Evolutionary conservation across 345 rosid species (phyloP).

Genomic region (Lepidium africanum): DNA sequence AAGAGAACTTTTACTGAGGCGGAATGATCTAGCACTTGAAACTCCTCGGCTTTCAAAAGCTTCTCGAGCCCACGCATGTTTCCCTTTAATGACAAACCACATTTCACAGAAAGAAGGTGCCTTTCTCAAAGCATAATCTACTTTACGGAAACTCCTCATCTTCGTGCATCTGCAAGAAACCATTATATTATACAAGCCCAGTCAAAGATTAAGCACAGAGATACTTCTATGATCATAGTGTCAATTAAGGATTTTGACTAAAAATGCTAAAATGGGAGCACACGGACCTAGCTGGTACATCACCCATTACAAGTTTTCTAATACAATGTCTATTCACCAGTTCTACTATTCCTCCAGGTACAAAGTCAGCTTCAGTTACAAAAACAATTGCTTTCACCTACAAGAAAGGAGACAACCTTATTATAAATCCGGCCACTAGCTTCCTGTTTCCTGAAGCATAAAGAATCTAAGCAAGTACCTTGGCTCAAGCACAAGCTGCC

Average conservation of each 20-base stretch:
- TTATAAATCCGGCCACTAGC: not conserved
- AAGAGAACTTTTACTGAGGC: not conserved
- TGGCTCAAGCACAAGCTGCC: constrained; percentile 29
- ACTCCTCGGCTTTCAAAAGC: constrained; percentile 31
- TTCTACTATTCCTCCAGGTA: constrained; percentile 49
- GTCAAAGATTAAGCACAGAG: too few species aligned
- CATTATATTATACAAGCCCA: not conserved
- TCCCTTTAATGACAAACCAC: constrained; percentile 61
- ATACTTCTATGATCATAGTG: too few species aligned
- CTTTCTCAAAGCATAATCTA: constrained; percentile 37
- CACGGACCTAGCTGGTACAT: constrained; percentile 44
- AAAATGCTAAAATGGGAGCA: not conserved
- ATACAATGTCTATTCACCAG: constrained; percentile 36
- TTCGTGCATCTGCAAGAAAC: constrained; percentile 40
- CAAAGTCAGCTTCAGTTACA: constrained; percentile 42
- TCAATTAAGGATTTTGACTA: too few species aligned
- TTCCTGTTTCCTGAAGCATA: not conserved
- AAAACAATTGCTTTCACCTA: constrained; percentile 46
- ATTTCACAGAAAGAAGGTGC: constrained; percentile 55
- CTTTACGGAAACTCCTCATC: constrained; percentile 46
- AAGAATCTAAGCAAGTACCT: constrained; percentile 25
- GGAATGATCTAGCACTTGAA: constrained; percentile 27
- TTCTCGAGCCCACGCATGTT: constrained; percentile 49
- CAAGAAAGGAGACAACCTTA: not conserved
- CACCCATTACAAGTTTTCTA: constrained; percentile 63